Conservation (phyloP, 148 eudicot species). For the Linanthus parryae region DNA sequence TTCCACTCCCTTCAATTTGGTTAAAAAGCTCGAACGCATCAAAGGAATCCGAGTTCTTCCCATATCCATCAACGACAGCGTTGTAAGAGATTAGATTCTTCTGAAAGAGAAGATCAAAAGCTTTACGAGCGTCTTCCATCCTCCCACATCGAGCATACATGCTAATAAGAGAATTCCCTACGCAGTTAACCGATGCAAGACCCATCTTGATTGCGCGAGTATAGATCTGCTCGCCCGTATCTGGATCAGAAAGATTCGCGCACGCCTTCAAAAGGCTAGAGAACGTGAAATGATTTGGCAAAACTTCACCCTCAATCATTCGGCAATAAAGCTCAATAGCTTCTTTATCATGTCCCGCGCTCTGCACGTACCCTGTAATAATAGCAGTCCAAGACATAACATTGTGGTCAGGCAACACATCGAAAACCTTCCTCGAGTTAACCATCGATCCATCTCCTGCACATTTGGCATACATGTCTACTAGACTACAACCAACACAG, state of each 20-base stretch:
- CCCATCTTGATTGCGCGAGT: conserved; percentile 33
- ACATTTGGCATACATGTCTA: conserved; percentile 64
- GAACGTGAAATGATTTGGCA: conserved; percentile 56
- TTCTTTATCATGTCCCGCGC: conserved; percentile 32
- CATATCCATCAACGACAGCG: conserved; percentile 42
- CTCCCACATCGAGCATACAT: conserved; percentile 39
- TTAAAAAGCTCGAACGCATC: conserved; percentile 34
- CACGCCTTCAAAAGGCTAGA: conserved; percentile 58
- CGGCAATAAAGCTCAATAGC: conserved; percentile 39
- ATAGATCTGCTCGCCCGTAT: conserved; percentile 45
- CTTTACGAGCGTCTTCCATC: conserved; percentile 37
- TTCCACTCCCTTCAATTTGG: conserved; percentile 21
- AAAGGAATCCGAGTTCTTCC: conserved; percentile 22
- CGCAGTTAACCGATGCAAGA: background rate
- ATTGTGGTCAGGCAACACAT: conserved; percentile 38
- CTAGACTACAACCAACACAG: conserved; percentile 56
- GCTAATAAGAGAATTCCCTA: conserved; percentile 9
- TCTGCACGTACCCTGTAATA: conserved; percentile 48
- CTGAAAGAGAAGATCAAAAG: background rate
- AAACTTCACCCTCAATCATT: conserved; percentile 41
- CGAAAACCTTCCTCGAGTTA: conserved; percentile 45
- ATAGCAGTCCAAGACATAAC: conserved; percentile 67
- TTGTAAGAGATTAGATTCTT: conserved; percentile 33
- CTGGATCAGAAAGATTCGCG: conserved; percentile 32
- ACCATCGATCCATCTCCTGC: conserved; percentile 25